Conservation (phyloP, 306 rosid species). For the Pueraria montana region DNA sequence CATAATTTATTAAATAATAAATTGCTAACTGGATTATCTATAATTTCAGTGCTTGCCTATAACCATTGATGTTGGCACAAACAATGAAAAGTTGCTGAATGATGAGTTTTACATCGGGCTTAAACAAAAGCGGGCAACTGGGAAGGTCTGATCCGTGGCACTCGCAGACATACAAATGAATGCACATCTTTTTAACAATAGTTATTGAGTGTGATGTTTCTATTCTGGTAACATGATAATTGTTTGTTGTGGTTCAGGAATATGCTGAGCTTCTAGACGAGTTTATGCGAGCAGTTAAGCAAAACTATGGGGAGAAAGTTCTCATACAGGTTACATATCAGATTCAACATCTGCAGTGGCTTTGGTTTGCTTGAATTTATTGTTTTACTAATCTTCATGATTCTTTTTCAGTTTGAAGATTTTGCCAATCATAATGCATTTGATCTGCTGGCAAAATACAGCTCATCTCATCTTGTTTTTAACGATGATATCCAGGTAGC, state of each 20-base stretch:
- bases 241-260: constrained; percentile 65
- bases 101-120: constrained; percentile 95
- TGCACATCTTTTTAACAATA: constrained; percentile 12
- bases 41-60: constrained; percentile 91
- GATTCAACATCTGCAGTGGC: constrained; percentile 44
- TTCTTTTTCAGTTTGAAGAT: constrained; percentile 83
- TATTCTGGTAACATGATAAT: constrained; percentile 33
- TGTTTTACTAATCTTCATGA: constrained; percentile 26
- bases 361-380: constrained; percentile 30
- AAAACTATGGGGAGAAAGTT: constrained; percentile 94
- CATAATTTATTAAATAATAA: constrained; percentile 16
- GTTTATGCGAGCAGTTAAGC: constrained; percentile 93
- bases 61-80: constrained; percentile 97
- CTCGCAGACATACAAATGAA: background rate
- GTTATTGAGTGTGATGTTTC: constrained; percentile 14
- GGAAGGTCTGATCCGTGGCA: constrained; percentile 67
- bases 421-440: constrained; percentile 97
- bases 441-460: constrained; percentile 80
- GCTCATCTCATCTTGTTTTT: constrained; percentile 91
- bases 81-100: constrained; percentile 85
- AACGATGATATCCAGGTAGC: constrained; percentile 96
- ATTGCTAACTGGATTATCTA: constrained; percentile 34
- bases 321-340: constrained; percentile 76
- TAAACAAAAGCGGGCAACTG: constrained; percentile 84
- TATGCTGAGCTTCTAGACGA: constrained; percentile 93